These are phyloP conservation scores for Casuarina glauca DNA, from an alignment of 306 rosid genomes.

Conservation along the genomic window DNA sequence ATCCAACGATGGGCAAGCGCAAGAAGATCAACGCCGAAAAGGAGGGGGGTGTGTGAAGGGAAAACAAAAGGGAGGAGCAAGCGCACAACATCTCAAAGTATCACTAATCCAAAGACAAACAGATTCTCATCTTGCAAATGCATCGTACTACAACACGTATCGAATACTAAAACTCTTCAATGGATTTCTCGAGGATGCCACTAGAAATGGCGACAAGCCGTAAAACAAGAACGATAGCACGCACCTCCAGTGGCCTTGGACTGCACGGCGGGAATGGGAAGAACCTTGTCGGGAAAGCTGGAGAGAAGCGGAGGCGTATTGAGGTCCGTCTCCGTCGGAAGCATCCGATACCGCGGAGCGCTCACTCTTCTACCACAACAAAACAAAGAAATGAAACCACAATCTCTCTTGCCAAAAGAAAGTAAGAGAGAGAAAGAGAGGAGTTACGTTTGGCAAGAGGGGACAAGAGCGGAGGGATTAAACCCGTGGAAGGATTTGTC, in stretches of 20 bases:
- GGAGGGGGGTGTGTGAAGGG: background rate
- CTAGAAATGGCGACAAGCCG: background rate
- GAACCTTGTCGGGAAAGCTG: constrained; percentile 57
- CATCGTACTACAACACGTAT: background rate
- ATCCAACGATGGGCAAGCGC: background rate
- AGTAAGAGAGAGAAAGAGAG: constrained; percentile 8
- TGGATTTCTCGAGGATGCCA: background rate
- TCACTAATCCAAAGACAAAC: background rate
- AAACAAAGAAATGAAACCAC: background rate
- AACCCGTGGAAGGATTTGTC: constrained; percentile 80
- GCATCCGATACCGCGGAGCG: constrained; percentile 91
- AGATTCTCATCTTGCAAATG: background rate
- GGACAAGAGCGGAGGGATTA: constrained; percentile 72
- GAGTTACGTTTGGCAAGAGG: constrained; percentile 60
- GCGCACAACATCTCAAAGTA: too few species aligned
- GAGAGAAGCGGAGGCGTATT: constrained; percentile 72
- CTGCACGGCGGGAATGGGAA: constrained; percentile 58
- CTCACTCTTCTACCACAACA: constrained; percentile 47
- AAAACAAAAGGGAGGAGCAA: too few species aligned
- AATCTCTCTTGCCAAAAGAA: background rate
- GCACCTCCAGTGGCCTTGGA: constrained; percentile 61
- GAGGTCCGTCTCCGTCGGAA: constrained; percentile 88
- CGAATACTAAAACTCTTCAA: background rate
- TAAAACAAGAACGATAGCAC: background rate
- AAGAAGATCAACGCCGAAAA: background rate